Evolutionary conservation across 2,329 filamentous ascomycete genomes (phyloP).

Genomic region (Epichloe sibirici): DNA sequence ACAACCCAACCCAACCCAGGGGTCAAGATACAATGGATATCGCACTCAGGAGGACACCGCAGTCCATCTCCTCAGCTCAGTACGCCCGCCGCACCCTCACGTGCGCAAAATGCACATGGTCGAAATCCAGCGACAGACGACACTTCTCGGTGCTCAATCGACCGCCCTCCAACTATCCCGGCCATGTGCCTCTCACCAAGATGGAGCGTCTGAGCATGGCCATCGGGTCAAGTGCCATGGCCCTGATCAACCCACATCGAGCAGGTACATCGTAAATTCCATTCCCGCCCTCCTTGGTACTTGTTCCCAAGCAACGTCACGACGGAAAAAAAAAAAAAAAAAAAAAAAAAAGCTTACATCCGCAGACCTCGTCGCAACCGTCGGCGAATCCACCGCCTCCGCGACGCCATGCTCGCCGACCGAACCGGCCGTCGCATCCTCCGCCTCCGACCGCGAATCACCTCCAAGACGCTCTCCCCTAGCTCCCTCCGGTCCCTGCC

Average conservation of each 20-base stretch:
- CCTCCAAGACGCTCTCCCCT: conserved; percentile 57
- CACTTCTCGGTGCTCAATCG: conserved; percentile 74
- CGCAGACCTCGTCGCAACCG: conserved; percentile 78
- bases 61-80: conserved; percentile 9
- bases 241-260: conserved; percentile 63
- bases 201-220: conserved; percentile 65
- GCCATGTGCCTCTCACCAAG: conserved; percentile 77
- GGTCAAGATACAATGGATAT: conserved; percentile 13
- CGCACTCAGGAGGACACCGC: conserved; percentile 10
- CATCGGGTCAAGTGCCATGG: conserved; percentile 49
- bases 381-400: conserved; percentile 87
- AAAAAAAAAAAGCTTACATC: not conserved
- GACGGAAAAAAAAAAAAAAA: no score
- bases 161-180: conserved; percentile 80
- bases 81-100: conserved; percentile 8
- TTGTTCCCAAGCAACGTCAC: not conserved
- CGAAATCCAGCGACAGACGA: conserved; percentile 8
- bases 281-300: not conserved
- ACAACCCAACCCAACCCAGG: not conserved
- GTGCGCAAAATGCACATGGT: conserved; percentile 1
- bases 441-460: conserved; percentile 78
- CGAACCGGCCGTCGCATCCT: conserved; percentile 84
- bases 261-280: conserved; percentile 40
- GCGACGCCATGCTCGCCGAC: conserved; percentile 76
- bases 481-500: conserved; percentile 60